Percentiles rank a stretch among this genome's conserved stretches.
These are phyloP conservation scores for Populus alba DNA, from an alignment of 345 rosid species.

Conservation along the genomic window DNA sequence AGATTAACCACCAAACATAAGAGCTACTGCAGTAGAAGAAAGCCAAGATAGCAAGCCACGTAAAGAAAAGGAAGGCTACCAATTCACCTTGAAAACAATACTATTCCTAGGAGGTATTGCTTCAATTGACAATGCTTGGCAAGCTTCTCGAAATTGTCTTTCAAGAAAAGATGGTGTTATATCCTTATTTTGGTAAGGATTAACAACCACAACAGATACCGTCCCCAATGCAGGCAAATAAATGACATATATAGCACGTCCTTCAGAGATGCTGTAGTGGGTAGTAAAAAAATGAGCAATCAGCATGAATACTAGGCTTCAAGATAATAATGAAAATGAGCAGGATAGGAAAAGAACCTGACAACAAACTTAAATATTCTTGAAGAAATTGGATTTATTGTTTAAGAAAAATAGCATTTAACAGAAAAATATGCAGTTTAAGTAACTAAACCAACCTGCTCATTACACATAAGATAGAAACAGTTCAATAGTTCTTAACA, in stretches of 20 bases:
- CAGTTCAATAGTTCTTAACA: too few species aligned
- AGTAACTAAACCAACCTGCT: too few species aligned
- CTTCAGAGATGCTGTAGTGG: slow-evolving; percentile 60
- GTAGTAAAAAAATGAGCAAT: slow-evolving; percentile 3
- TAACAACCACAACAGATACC: slow-evolving; percentile 65
- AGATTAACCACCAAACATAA: slow-evolving; percentile 11
- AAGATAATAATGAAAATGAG: not conserved
- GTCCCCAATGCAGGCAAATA: slow-evolving; percentile 56
- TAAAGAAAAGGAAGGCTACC: not conserved
- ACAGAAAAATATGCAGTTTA: too few species aligned
- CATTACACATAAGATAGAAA: too few species aligned
- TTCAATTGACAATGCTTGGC: slow-evolving; percentile 61
- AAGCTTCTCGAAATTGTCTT: slow-evolving; percentile 82
- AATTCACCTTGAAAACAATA: slow-evolving; percentile 55
- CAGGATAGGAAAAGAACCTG: not conserved
- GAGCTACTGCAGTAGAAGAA: slow-evolving; percentile 9
- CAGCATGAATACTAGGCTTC: not conserved
- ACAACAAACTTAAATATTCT: too few species aligned
- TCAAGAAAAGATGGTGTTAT: slow-evolving; percentile 64
- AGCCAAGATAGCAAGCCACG: not conserved
- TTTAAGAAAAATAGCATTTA: too few species aligned
- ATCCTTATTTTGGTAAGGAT: slow-evolving; percentile 64
- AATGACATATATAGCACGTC: slow-evolving; percentile 64
- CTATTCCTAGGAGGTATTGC: slow-evolving; percentile 38
- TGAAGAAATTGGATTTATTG: too few species aligned